Evolutionary conservation across 1,284 basidiomycete species (phyloP), one percentile per base, ranked within the genome.

Genomic region (Apiotrichum montevideense): DNA sequence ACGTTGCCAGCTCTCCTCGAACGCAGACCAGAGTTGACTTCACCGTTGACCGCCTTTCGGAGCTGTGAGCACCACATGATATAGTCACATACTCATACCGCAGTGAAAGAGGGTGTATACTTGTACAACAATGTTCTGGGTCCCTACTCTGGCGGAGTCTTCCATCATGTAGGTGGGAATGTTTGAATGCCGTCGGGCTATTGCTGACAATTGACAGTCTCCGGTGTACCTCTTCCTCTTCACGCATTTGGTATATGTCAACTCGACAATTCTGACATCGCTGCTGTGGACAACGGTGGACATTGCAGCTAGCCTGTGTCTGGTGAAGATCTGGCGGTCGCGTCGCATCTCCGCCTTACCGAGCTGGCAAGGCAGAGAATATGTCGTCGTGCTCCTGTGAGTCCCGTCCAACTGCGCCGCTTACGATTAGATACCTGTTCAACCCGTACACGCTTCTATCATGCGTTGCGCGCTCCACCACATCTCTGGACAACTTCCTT

Each of bases 81-180:
- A 2, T 13, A 4, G 13, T 11, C 7, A 8, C 15, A 40, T 35
- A 32, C 55, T 58, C 29, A 55, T 32, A 43, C 35, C 15, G 33
- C 62, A 95, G 92, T 96, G 57, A 84, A 85, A 67, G 93, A 96
- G 75, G 91, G 92, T 2, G 80, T 92, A 8, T 90, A 86, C 73
- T 80, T 95, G 11, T 85, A 85, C 63, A 76, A 80, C 39, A 79
- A 86, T 74, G 84, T 83, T 4, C 77, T 88, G 35, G 84, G 94
- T 69, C 91, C 92, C 33, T 96, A 96, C 68, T 82, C 85, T 55
- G 90, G 89, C 47, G 88, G 89, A 2, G 78, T 85, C 10, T 90
- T 93, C 69, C 82, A 87, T 69, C 90, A 93, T 74, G 90, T 93
- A 76, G 61, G 84, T 69, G 7, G 7, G 43, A 29, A 35, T 35